Evolutionary conservation across 345 rosid genomes (phyloP), one percentile per base, ranked within the genome.

Genomic region (Iberis pinnata): DNA sequence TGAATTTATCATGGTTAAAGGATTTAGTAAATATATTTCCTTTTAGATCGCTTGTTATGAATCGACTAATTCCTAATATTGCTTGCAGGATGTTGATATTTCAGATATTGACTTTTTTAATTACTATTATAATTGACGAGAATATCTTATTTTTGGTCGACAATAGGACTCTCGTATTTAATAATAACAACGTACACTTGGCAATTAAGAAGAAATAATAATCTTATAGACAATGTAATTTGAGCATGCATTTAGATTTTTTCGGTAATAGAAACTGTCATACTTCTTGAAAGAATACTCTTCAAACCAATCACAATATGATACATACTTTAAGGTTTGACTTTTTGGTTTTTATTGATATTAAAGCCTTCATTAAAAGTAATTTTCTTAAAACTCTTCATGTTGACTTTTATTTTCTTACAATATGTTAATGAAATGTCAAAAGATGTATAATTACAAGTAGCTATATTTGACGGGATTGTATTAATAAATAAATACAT

Each of bases 311-410:
- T 22, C 29, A 17, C 58, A 32, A 41, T 22, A 41, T 11, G 25
- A 49, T 57, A 65, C 48, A 31, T 39, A 19, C 37, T 58, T 58
- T 51, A 66, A 52, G 70, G 60, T 66, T 66, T 66, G 70, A 66
- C 65, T 50, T 65, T 51, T 46, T n/a, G n/a, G 49, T 9, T n/a
- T 58, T 51, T 58, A 25, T 43, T 56, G 50, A 48, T 49, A 57
- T 14, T n/a, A 39, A 47, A 63, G 47, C 18, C 46, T 27, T 41
- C 36, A 18, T 26, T 18, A 44, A 61, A 16, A 45, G 11, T n/a
- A 19, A 11, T 45, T 53, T 45, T 53, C 25, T 10, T 15, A 12
- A 16, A 51, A n/a, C 38, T 64, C 18, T 61, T 16, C 8, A 7
- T 39, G 40, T 40, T 29, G 33, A 64, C n/a, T n/a, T n/a, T 56